These are phyloP conservation scores for Corynascus novoguineensis DNA, from an alignment of 495 filamentous ascomycete species.

Conservation along the genomic window DNA sequence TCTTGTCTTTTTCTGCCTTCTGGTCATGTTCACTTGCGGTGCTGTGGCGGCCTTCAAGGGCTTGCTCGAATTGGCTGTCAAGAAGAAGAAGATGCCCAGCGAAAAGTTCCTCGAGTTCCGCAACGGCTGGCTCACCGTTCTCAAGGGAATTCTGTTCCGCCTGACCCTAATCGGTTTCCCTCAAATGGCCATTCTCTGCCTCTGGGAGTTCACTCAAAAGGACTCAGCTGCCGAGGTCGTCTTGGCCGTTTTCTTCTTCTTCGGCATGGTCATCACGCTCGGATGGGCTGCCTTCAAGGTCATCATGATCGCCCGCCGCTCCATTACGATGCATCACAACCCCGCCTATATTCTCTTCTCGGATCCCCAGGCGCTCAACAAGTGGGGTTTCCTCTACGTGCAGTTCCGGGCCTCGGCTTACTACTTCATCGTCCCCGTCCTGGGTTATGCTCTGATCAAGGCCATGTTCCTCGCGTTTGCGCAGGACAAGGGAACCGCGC, in stretches of 20 bases:
- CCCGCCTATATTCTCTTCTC: slow-evolving; percentile 97
- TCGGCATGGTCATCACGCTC: slow-evolving; percentile 76
- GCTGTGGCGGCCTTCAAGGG: slow-evolving; percentile 78
- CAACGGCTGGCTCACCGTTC: slow-evolving; percentile 63
- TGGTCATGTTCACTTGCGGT: slow-evolving; percentile 65
- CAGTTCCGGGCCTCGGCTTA: slow-evolving; percentile 96
- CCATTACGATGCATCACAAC: slow-evolving; percentile 90
- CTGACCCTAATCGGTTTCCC: slow-evolving; percentile 91
- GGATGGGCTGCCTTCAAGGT: slow-evolving; percentile 90
- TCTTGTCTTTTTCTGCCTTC: slow-evolving; percentile 80
- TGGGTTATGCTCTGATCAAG: slow-evolving; percentile 78
- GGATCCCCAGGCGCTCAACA: slow-evolving; percentile 87
- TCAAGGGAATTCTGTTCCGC: slow-evolving; percentile 81
- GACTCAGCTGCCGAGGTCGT: slow-evolving; percentile 87
- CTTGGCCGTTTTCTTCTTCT: slow-evolving; percentile 81
- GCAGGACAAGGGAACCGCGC: slow-evolving; percentile 64
- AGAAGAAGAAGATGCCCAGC: slow-evolving; percentile 70
- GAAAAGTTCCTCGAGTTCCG: slow-evolving; percentile 95
- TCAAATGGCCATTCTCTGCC: slow-evolving; percentile 84
- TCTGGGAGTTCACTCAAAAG: slow-evolving; percentile 86
- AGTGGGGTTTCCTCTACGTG: slow-evolving; percentile 98
- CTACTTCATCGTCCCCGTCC: slow-evolving; percentile 86
- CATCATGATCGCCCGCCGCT: slow-evolving; percentile 79
- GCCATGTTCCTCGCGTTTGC: slow-evolving; percentile 84
- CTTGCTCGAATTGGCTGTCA: slow-evolving; percentile 66